Base-by-base conservation (phyloP, 176 grass and related monocot species). In the Rhynchospora breviuscula region DNA sequence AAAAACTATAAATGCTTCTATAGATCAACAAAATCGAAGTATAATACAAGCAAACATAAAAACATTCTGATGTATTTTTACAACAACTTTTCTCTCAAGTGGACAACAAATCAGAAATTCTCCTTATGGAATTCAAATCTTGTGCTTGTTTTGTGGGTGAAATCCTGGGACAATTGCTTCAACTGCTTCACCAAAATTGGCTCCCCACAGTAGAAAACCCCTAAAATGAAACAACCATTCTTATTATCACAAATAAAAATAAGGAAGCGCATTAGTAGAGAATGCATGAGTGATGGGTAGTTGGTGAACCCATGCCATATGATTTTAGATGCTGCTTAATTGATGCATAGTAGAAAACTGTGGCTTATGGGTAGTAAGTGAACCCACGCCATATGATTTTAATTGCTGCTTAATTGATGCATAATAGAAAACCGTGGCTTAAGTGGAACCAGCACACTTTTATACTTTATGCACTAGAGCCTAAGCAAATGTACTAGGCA, bases 111-210 rank as follows among this genome's bases (percentile, higher is more conserved):
- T 89, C 51, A 99, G 83, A 99, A 99, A 64, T 99, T 99, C 79
- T 99, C 93, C 83, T 95, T 99, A 88, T 99, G 96, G 31, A 95
- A 99, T 66, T 99, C 93, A 62, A 99, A 99, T 85, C 84, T 92
- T 45, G 93, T 99, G 79, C 81, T 87, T 31, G 93, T 95, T 79
- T 95, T 99, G 86, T 91, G 91, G 2, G 96, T 90, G 91, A 99
- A 99, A 89, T 99, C 93, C 53, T 89, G 70, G 3, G 93, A 93
- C 8, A 88, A 78, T 46, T 95, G 89, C 35, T 90, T 88, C 47
- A 98, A 85, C 56, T 93, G 84, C 3, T 94, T 86, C 59, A 92
- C 89, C 44, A 95, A 82, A 22, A 89, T 84, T 14, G 89, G 96
- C 21, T 92, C 96, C 3, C 96, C 96, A 43, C 96, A 98, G 89